phyloP scores from a whole-genome alignment of 805 yeast species.

The Torulaspora franciscae region DNA sequence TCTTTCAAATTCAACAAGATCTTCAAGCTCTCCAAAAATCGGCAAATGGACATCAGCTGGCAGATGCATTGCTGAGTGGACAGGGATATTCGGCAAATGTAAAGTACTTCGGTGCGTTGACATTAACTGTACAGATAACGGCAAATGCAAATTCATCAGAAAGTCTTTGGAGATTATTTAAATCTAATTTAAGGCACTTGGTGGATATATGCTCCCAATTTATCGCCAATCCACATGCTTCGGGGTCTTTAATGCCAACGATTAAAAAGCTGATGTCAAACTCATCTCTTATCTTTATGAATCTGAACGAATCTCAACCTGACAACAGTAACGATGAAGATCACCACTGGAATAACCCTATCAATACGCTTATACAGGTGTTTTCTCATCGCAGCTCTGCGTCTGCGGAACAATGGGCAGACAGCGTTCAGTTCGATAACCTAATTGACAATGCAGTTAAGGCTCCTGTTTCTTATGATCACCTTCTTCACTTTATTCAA shows the following conservation, averaged over 20 bases:
- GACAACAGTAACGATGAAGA: conserved; percentile 8
- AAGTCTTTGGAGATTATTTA: conserved; percentile 24
- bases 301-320: conserved; percentile 21
- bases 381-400: conserved; percentile 14
- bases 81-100: conserved; percentile 25
- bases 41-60: conserved; percentile 28
- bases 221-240: conserved; percentile 14
- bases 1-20: conserved; percentile 31
- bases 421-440: conserved; percentile 6
- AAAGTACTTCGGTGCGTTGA: conserved; percentile 36
- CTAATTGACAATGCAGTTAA: conserved; percentile 18
- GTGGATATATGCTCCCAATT: conserved; percentile 18
- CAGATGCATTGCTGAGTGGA: conserved; percentile 25
- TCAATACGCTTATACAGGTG: conserved; percentile 28
- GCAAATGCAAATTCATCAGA: conserved; percentile 16
- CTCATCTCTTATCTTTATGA: conserved; percentile 31
- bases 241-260: conserved; percentile 17
- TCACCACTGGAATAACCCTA: conserved; percentile 33
- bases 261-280: conserved; percentile 36
- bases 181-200: conserved; percentile 27
- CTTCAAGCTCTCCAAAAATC: conserved; percentile 33
- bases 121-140: conserved; percentile 33
- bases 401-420: conserved; percentile 17
- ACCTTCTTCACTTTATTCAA: conserved; percentile 23
- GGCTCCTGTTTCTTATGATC: conserved; percentile 20